phyloP scores from a whole-genome alignment of 1,284 basidiomycete genomes.

The Vanrija sp. region DNA sequence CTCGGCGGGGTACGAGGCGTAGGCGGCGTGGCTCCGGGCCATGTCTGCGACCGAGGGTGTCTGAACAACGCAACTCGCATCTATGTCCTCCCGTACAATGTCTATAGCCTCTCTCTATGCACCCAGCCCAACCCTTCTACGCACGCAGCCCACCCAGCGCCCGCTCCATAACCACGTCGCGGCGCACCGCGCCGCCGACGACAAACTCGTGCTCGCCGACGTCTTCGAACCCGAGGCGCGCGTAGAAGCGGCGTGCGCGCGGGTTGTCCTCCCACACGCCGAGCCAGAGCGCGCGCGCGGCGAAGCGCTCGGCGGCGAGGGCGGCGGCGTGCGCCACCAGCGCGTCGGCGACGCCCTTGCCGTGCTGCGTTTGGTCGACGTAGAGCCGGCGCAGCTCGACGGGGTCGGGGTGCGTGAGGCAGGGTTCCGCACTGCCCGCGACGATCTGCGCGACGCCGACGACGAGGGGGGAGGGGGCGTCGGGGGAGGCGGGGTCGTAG shows the following conservation, averaged over 20 bases:
- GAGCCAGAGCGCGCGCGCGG: constrained; percentile 26
- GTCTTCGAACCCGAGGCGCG: constrained; percentile 23
- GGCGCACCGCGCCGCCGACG: constrained; percentile 7
- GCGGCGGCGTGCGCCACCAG: constrained; percentile 20
- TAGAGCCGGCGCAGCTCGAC: constrained; percentile 29
- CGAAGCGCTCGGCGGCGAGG: constrained; percentile 17
- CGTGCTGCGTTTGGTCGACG: constrained; percentile 20
- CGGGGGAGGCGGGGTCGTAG: not conserved
- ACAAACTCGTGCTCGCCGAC: constrained; percentile 19
- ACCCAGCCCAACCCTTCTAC: not conserved
- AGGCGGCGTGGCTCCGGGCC: not conserved
- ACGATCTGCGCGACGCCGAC: constrained; percentile 21
- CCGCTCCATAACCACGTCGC: constrained; percentile 14
- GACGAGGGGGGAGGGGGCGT: not conserved
- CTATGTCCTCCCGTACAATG: not conserved
- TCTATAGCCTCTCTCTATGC: no score
- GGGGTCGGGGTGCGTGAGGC: constrained; percentile 7
- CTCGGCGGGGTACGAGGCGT: not conserved
- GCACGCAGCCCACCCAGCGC: not conserved
- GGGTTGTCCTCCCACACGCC: constrained; percentile 36
- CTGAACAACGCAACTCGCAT: no score
- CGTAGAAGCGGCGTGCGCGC: constrained; percentile 25
- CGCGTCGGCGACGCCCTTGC: constrained; percentile 21
- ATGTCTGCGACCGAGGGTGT: no score
- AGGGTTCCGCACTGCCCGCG: constrained; percentile 9